Base-by-base conservation (phyloP, 192 early-diverging fungal species). In the Rhizoclosmatium globosum region DNA sequence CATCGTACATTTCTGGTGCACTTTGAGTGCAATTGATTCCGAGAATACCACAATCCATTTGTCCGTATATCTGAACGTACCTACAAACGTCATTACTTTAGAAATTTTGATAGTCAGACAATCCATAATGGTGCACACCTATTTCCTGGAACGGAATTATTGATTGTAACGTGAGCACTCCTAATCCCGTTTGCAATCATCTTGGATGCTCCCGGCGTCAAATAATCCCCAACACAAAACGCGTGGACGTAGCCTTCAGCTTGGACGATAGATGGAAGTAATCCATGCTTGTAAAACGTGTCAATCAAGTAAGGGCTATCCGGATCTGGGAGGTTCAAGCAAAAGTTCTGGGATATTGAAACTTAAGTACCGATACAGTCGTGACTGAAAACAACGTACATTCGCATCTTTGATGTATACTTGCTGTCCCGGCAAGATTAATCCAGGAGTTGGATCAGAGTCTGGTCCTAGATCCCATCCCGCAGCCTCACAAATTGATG, bases 231-330 rank as follows among this genome's bases (percentile, higher is more conserved):
- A 15, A 78, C 46, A 64, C 82, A 82, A 64, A 74, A 79, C 2
- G 82, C 75, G 31, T 58, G 79, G 1, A 82, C 82, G 64, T 64
- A 82, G 7, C 82, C 82, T 67, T 84, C 82, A 42, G 74, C 82
- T 41, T 67, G 38, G 38, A 84, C 79, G 42, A 84, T 79, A n/a
- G 67, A 78, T 38, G 82, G 82, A 1, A 41, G 46, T 11, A 7
- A 13, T 39, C 76, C 70, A 11, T 21, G 39, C 43, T 21, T 46
- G 61, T 83, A 82, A 70, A 47, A 84, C 31, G 9, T 3, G 3
- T 74, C 45, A 48, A 82, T 61, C 68, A 82, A 70, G 41, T 17
- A 66, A 6, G 48, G 47, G 50, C 47, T 59, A 41, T 80, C 21
- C 38, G 79, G 74, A 53, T 84, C 70, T 15, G 82, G 82, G 13